Evolutionary conservation across 176 grass and related monocot species (phyloP).

Genomic region (Leersia perrieri): DNA sequence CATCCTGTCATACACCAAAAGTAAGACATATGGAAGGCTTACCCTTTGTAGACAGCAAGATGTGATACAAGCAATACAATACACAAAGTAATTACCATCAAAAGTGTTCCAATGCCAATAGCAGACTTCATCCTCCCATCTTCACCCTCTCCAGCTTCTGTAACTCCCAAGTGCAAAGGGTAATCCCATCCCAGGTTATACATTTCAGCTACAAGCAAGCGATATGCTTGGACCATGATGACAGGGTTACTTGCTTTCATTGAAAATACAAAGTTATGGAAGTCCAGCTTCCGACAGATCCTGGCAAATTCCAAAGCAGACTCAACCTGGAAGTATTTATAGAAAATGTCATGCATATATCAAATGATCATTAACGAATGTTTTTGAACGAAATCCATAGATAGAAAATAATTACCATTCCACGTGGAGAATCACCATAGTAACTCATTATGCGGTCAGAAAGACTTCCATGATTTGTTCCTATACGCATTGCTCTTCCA

Average conservation of each 20-base stretch:
- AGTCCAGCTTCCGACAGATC: conserved; percentile 91
- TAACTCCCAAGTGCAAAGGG: conserved; percentile 95
- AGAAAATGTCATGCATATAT: conserved; percentile 31
- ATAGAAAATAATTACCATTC: conserved; percentile 77
- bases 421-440: conserved; percentile 96
- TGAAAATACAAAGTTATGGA: conserved; percentile 98
- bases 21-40: conserved; percentile 6
- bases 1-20: conserved; percentile 67
- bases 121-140: conserved; percentile 99
- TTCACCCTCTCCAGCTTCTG: conserved; percentile 98
- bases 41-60: not conserved
- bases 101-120: conserved; percentile 97
- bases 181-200: conserved; percentile 98
- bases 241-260: conserved; percentile 99
- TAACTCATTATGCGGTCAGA: conserved; percentile 99
- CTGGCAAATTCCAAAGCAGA: conserved; percentile 99
- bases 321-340: conserved; percentile 68
- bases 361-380: not conserved
- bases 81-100: conserved; percentile 66
- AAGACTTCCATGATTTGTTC: conserved; percentile 95
- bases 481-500: conserved; percentile 94
- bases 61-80: not conserved
- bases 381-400: not conserved
- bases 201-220: conserved; percentile 95
- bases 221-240: conserved; percentile 97